Base-by-base conservation (phyloP, 805 yeast species). In the Saccharomycopsis selenospora region DNA sequence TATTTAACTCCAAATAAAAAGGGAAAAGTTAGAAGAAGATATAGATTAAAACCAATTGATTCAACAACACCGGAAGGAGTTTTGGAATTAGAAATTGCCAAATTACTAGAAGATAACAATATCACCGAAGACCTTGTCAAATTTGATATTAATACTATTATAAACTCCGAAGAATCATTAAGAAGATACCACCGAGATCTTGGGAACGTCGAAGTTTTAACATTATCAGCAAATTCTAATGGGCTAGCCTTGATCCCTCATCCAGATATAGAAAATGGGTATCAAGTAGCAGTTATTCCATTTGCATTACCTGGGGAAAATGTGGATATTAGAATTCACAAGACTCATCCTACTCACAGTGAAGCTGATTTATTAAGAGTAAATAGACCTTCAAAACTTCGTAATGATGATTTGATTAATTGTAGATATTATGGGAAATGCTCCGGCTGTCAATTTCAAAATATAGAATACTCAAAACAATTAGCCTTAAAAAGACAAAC, bases 401-500 rank as follows among this genome's bases (percentile, higher is more conserved):
- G 77, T 43, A 71, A 86, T 52, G 82, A 85, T 56, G 61, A 68
- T 4, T 71, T 85, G 46, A 78, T 83, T 49, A 75, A 75, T 55
- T 88, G 96, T 67, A 73, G 77, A 54, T 93, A 93, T 67, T 93
- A 91, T 67, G 95, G 95, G 11, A 78, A 79, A 54, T 90, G 97
- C 63, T 86, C 95, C 1, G 98, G 98, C 2, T 90, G 98, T 64
- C 98, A 93, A 66, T 88, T 80, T 61, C 98, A 93, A 62, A 79
- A 79, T 63, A 67, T 89, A 28, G 71, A 76, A 2, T 93, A 93
- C 62, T 73, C 72, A 1, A 72, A 80, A 38, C 98, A 91, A 66
- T 69, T 93, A 46, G 67, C 65, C 45, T 72, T 85, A 60, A 93
- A 93, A 63, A 74, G 77, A 52, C 67, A 77, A 24, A 89, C 95